Percentiles rank a stretch among this genome's conserved stretches.
These are phyloP conservation scores for Camptophora hylomeconis DNA, from an alignment of 2,329 filamentous ascomycete species.

Conservation along the genomic window DNA sequence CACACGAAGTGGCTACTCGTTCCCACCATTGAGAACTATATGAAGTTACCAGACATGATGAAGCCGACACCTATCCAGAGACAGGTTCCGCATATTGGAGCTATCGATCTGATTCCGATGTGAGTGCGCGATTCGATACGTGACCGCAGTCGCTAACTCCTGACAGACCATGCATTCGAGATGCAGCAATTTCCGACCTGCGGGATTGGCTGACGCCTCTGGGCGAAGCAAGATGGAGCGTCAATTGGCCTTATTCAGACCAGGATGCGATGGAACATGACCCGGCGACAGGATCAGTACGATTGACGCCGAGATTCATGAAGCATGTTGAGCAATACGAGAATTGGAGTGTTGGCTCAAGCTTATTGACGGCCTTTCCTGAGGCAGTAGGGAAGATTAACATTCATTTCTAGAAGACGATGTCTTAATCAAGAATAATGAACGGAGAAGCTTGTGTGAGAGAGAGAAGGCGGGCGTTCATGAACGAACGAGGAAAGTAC, in stretches of 20 bases:
- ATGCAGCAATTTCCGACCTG: slow-evolving; percentile 9
- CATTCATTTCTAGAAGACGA: slow-evolving; percentile 5
- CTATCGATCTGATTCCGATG: slow-evolving; percentile 14
- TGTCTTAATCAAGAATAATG: slow-evolving; percentile 1
- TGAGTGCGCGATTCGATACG: slow-evolving; percentile 2
- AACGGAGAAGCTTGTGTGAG: too few species aligned
- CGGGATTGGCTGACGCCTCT: slow-evolving; percentile 13
- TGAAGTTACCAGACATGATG: slow-evolving; percentile 12
- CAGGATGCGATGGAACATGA: slow-evolving; percentile 9
- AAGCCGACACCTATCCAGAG: slow-evolving; percentile 12
- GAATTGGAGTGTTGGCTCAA: slow-evolving; percentile 10
- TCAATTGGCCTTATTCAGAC: slow-evolving; percentile 9
- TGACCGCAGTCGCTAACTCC: background rate
- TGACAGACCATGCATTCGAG: slow-evolving; percentile 7
- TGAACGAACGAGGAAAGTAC: too few species aligned
- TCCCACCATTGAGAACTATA: slow-evolving; percentile 7
- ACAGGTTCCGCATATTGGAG: slow-evolving; percentile 12
- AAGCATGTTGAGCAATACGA: slow-evolving; percentile 9
- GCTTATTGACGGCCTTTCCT: slow-evolving; percentile 8
- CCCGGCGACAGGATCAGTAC: slow-evolving; percentile 4
- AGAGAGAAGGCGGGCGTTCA: too few species aligned
- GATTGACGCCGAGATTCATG: slow-evolving; percentile 8
- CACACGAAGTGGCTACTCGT: too few species aligned
- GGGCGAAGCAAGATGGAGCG: slow-evolving; percentile 8
- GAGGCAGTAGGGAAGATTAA: slow-evolving; percentile 9